Conservation (phyloP, 1,284 basidiomycete species). For the Melampsora americana region DNA sequence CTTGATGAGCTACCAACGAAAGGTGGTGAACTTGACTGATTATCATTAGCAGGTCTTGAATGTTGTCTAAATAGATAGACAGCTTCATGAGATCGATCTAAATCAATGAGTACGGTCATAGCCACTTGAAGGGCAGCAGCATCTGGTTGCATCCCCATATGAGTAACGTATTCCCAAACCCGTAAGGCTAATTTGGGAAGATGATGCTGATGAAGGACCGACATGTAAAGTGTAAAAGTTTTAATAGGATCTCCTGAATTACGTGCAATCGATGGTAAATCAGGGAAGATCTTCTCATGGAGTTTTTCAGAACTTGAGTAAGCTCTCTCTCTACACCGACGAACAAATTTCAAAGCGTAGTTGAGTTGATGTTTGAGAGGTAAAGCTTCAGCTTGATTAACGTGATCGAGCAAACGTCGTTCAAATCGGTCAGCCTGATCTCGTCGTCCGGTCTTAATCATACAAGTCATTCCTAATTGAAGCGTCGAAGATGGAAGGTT, state of each 20-base stretch:
- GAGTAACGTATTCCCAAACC: conserved; percentile 18
- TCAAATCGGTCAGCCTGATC: conserved; percentile 23
- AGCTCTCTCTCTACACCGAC: conserved; percentile 29
- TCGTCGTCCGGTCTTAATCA: conserved; percentile 33
- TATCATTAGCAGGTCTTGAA: not conserved
- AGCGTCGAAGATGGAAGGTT: conserved; percentile 28
- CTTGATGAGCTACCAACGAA: not conserved
- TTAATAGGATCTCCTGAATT: conserved; percentile 12
- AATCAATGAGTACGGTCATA: conserved; percentile 33
- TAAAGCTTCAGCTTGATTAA: conserved; percentile 3
- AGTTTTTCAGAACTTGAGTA: conserved; percentile 38
- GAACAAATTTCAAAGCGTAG: conserved; percentile 29
- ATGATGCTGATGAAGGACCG: conserved; percentile 27
- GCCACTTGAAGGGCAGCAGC: conserved; percentile 39
- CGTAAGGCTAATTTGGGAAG: conserved; percentile 36
- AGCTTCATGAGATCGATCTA: conserved; percentile 24
- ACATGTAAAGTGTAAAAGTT: conserved; percentile 36
- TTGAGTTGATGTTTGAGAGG: conserved; percentile 23
- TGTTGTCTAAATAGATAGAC: conserved; percentile 25
- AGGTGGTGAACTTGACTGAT: not conserved
- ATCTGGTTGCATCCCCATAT: conserved; percentile 17
- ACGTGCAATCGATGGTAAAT: conserved; percentile 16
- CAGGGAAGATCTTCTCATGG: conserved; percentile 17
- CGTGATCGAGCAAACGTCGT: conserved; percentile 6
- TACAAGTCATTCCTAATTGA: conserved; percentile 23